These are phyloP conservation scores for Lichtheimia corymbifera DNA, from an alignment of 371 early-diverging fungal genomes.

Conservation along the genomic window DNA sequence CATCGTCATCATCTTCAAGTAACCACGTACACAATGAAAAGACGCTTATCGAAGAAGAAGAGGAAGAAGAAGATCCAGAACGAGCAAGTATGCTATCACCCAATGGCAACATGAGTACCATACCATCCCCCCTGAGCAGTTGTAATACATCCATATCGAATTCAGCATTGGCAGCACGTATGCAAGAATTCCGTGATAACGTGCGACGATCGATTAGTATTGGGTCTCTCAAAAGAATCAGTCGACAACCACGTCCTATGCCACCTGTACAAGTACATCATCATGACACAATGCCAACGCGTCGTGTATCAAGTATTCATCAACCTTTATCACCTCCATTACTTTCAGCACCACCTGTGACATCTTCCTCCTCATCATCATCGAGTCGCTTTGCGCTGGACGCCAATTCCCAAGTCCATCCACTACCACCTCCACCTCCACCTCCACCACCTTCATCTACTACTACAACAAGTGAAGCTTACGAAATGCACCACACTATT, in stretches of 20 bases:
- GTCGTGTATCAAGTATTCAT: conserved; percentile 2
- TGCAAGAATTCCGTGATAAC: conserved; percentile 16
- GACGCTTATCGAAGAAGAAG: conserved; percentile 14
- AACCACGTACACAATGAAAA: conserved; percentile 9
- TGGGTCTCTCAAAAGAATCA: conserved; percentile 9
- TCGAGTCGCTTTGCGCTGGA: not conserved
- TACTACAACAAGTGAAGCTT: not conserved
- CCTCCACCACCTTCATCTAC: not conserved
- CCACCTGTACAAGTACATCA: conserved; percentile 8
- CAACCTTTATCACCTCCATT: not conserved
- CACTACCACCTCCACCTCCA: not conserved
- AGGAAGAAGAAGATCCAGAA: conserved; percentile 4
- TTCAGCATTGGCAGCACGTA: conserved; percentile 5
- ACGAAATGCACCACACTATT: conserved; percentile 10
- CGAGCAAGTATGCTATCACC: not conserved
- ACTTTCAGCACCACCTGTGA: conserved; percentile 1
- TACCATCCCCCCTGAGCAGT: too few species aligned
- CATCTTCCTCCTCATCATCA: not conserved
- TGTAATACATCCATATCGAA: too few species aligned
- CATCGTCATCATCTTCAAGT: not conserved
- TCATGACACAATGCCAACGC: conserved; percentile 10
- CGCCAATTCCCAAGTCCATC: not conserved
- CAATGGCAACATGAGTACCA: too few species aligned
- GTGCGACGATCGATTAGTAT: conserved; percentile 19
- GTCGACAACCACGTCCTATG: conserved; percentile 7